Evolutionary conservation across 202 grass and related monocot genomes (phyloP).

Genomic region (Zizania palustris): DNA sequence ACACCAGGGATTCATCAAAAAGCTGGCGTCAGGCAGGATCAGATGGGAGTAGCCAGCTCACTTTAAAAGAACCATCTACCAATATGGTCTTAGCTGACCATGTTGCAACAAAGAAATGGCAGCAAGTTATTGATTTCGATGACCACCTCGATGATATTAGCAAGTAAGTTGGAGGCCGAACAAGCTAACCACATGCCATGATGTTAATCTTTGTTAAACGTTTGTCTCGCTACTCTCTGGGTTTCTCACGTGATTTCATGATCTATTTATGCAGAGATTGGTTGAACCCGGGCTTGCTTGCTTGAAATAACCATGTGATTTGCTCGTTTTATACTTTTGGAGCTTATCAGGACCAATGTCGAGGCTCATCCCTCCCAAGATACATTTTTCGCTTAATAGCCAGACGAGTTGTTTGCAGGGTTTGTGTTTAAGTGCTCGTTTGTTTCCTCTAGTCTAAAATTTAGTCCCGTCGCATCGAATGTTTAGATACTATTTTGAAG

Average conservation of each 20-base stretch:
- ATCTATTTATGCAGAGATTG: conserved; percentile 68
- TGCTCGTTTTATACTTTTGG: conserved; percentile 13
- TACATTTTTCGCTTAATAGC: background rate
- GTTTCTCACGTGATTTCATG: conserved; percentile 25
- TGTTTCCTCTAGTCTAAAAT: too few species aligned
- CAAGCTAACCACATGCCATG: background rate
- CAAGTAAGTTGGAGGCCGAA: conserved; percentile 62
- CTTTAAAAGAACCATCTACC: conserved; percentile 84
- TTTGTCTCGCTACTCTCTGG: background rate
- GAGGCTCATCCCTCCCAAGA: background rate
- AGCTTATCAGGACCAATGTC: conserved; percentile 15
- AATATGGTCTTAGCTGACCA: conserved; percentile 80
- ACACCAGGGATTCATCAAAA: conserved; percentile 96
- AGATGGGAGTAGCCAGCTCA: conserved; percentile 71
- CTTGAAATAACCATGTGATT: conserved; percentile 48
- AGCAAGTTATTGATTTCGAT: conserved; percentile 89
- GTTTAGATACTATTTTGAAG: too few species aligned
- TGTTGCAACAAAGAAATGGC: conserved; percentile 81
- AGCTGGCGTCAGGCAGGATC: conserved; percentile 84
- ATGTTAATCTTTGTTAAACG: background rate
- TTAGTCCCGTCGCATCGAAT: too few species aligned
- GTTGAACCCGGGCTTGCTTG: conserved; percentile 68
- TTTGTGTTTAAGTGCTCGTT: too few species aligned
- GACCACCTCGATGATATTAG: conserved; percentile 98
- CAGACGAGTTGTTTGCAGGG: conserved; percentile 22